These are phyloP conservation scores for Zoysia japonica DNA, from an alignment of 176 grass and related monocot genomes.

Conservation along the genomic window DNA sequence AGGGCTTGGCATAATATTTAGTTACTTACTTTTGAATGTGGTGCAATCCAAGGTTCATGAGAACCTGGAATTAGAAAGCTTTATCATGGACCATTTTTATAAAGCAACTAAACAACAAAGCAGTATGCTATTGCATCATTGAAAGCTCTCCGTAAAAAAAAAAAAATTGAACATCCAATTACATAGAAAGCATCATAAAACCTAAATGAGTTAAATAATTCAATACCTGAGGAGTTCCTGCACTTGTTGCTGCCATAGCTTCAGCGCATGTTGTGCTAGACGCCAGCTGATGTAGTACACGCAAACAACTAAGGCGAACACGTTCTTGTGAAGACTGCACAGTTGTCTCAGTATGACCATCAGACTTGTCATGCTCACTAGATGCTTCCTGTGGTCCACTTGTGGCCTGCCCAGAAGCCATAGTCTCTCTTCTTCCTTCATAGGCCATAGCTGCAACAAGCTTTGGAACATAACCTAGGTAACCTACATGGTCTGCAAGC, in stretches of 20 bases:
- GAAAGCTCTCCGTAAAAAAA: not conserved
- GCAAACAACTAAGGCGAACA: conserved; percentile 96
- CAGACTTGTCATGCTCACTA: conserved; percentile 45
- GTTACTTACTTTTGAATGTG: not conserved
- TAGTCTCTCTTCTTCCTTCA: conserved; percentile 88
- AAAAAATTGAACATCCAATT: not conserved
- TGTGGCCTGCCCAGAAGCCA: conserved; percentile 68
- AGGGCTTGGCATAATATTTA: conserved; percentile 2
- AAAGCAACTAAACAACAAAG: conserved; percentile 7
- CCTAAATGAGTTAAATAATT: conserved; percentile 35
- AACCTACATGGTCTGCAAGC: conserved; percentile 97
- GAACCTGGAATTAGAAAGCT: not conserved
- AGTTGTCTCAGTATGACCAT: conserved; percentile 46
- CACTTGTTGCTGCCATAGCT: conserved; percentile 98
- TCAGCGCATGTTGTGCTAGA: conserved; percentile 98
- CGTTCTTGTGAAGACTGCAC: conserved; percentile 81
- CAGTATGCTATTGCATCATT: not conserved
- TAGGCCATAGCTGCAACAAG: conserved; percentile 92
- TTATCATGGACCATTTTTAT: not conserved
- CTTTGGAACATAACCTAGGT: conserved; percentile 98
- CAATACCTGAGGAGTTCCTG: conserved; percentile 95
- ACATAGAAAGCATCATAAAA: conserved; percentile 7
- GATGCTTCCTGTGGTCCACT: conserved; percentile 45
- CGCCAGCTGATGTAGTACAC: conserved; percentile 91
- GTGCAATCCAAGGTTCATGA: not conserved